Evolutionary conservation across 352 stramenopile genomes (phyloP).

Genomic region (Blastocystis sp.): DNA sequence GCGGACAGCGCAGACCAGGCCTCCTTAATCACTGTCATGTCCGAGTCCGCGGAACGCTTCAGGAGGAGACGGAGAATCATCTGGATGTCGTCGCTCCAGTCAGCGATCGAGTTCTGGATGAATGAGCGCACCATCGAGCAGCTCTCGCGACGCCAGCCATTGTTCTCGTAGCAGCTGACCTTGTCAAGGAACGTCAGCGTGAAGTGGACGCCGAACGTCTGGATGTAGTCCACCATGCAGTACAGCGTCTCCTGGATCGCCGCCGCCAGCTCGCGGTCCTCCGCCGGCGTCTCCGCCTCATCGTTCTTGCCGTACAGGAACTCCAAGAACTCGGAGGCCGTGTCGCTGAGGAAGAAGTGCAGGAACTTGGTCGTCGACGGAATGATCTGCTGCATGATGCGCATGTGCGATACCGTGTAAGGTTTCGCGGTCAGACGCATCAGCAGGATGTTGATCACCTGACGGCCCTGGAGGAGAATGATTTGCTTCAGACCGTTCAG

Average conservation of each 20-base stretch:
- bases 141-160: slow-evolving; percentile 72
- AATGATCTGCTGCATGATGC: slow-evolving; percentile 80
- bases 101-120: slow-evolving; percentile 70
- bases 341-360: slow-evolving; percentile 77
- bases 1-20: slow-evolving; percentile 76
- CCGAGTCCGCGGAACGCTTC: slow-evolving; percentile 83
- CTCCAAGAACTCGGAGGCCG: slow-evolving; percentile 75
- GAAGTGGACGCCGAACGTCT: slow-evolving; percentile 80
- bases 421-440: slow-evolving; percentile 77
- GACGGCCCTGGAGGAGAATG: slow-evolving; percentile 79
- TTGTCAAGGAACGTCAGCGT: slow-evolving; percentile 83
- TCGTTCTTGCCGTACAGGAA: slow-evolving; percentile 71
- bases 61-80: slow-evolving; percentile 88
- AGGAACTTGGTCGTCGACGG: slow-evolving; percentile 81
- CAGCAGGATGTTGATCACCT: slow-evolving; percentile 91
- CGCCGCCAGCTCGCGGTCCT: slow-evolving; percentile 61
- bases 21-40: slow-evolving; percentile 74
- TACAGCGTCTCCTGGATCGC: slow-evolving; percentile 63
- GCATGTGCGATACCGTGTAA: slow-evolving; percentile 75
- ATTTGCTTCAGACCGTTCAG: slow-evolving; percentile 93
- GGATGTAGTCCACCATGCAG: slow-evolving; percentile 64
- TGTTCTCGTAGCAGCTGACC: slow-evolving; percentile 79
- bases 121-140: slow-evolving; percentile 80
- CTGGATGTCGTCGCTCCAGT: slow-evolving; percentile 83
- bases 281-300: slow-evolving; percentile 58